Percentiles rank a stretch among this genome's conserved stretches.
Evolutionary conservation across 208 protist species (phyloP).

Genomic region (Phytomonas serpens): DNA sequence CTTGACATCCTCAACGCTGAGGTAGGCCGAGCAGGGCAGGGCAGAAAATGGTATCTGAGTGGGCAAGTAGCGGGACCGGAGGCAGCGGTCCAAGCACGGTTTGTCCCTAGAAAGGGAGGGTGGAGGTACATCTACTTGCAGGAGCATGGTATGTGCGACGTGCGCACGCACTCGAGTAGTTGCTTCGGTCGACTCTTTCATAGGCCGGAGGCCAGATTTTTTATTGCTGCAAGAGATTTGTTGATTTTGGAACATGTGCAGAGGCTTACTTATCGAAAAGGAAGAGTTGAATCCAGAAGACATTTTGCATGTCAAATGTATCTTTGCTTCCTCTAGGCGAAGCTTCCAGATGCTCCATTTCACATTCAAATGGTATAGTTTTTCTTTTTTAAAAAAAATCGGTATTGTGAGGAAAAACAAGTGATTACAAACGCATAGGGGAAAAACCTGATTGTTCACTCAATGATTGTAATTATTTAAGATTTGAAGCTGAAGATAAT

Average conservation of each 20-base stretch:
- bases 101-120: constrained; percentile 19
- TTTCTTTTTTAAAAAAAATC: not conserved
- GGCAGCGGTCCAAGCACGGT: constrained; percentile 40
- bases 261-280: not conserved
- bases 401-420: not conserved
- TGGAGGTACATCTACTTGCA: constrained; percentile 21
- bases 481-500: not conserved
- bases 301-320: not conserved
- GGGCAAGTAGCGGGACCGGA: constrained; percentile 66
- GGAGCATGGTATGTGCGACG: constrained; percentile 32
- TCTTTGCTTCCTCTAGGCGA: not conserved
- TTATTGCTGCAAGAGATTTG: not conserved
- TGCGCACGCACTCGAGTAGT: constrained; percentile 21
- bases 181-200: not conserved
- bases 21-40: constrained; percentile 39
- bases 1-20: constrained; percentile 43
- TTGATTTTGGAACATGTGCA: not conserved
- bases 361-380: not conserved
- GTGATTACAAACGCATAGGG: not conserved
- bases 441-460: not conserved
- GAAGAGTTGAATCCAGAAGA: not conserved
- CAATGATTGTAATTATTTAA: not conserved
- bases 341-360: not conserved
- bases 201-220: not conserved
- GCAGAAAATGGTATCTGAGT: constrained; percentile 53